Conservation (phyloP, 1,284 basidiomycete genomes). For the Porodaedalea pini region DNA sequence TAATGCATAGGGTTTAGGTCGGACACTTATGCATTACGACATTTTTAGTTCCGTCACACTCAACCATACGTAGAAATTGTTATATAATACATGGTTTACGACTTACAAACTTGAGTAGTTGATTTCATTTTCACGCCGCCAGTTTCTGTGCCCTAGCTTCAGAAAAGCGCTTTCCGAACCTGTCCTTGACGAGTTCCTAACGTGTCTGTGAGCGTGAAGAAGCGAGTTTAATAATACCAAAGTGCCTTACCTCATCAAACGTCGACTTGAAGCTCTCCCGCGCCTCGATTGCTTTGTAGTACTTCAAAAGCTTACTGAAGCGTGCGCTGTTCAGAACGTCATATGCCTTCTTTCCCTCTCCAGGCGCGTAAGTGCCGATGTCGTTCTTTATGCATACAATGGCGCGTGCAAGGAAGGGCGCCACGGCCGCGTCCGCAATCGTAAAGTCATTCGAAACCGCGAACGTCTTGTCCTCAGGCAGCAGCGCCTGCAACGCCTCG, state of each 20-base stretch:
- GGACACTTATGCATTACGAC: too few species aligned
- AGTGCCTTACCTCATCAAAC: conserved; percentile 35
- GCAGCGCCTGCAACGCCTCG: conserved; percentile 40
- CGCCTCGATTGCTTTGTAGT: conserved; percentile 38
- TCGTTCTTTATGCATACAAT: conserved; percentile 42
- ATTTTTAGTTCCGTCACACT: too few species aligned
- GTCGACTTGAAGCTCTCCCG: conserved; percentile 48
- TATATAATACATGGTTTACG: background rate
- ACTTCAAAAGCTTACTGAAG: conserved; percentile 42
- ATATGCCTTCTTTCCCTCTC: conserved; percentile 39
- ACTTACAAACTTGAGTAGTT: background rate
- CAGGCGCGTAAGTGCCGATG: conserved; percentile 36
- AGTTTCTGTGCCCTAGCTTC: background rate
- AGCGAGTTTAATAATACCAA: background rate
- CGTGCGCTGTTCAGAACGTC: conserved; percentile 38
- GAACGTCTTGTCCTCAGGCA: conserved; percentile 38
- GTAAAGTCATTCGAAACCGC: conserved; percentile 43
- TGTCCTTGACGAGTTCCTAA: conserved; percentile 4
- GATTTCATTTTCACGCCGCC: background rate
- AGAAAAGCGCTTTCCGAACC: background rate
- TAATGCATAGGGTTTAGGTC: too few species aligned
- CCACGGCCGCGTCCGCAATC: conserved; percentile 31
- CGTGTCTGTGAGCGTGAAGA: background rate
- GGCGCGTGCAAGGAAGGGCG: conserved; percentile 38
- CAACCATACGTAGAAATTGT: too few species aligned